Evolutionary conservation across 306 rosid genomes (phyloP), one percentile per base, ranked within the genome.

Genomic region (Inga leiocalycina): DNA sequence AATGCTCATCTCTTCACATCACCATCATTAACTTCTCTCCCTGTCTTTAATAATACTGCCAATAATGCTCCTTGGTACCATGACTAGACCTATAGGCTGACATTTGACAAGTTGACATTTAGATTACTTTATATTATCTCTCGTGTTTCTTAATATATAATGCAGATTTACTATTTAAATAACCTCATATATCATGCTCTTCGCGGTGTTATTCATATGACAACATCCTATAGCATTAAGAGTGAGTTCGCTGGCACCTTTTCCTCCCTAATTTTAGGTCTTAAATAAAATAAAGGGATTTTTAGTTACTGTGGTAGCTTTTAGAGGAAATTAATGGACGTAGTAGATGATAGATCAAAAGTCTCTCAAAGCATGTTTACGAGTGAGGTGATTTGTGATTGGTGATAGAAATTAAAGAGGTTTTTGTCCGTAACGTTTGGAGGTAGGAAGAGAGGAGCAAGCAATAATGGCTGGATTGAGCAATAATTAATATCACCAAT

Each of bases 371-470:
- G 44, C 75, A 68, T 74, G 74, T 24, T 27, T 1, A 65, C 22
- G 15, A 30, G 45, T 27, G 56, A 14, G 59, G 30, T 43, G 80
- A 77, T 78, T 61, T 32, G 74, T 44, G 79, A 76, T 62, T 13
- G 52, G 39, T 67, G 64, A 72, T 30, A 24, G 6, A 24, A 4
- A 19, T n/a, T 39, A 39, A 39, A 39, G 43, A 46, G 54, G 6
- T 52, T 79, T 79, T 82, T 76, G 81, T 82, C 67, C 9, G 22
- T 82, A 52, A 74, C 14, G 41, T 85, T 85, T 85, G 88, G 76
- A 84, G 39, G 37, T 19, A 79, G 22, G n/a, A 81, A 39, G 52
- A 77, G 44, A 80, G 83, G 20, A 76, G 10, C 11, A 27, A 71
- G 44, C 2, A 13, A 27, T 35, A 79, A 68, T 61, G 56, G 57